These are phyloP conservation scores for Pyrus bretschneideri DNA, from an alignment of 306 rosid species.

Conservation along the genomic window DNA sequence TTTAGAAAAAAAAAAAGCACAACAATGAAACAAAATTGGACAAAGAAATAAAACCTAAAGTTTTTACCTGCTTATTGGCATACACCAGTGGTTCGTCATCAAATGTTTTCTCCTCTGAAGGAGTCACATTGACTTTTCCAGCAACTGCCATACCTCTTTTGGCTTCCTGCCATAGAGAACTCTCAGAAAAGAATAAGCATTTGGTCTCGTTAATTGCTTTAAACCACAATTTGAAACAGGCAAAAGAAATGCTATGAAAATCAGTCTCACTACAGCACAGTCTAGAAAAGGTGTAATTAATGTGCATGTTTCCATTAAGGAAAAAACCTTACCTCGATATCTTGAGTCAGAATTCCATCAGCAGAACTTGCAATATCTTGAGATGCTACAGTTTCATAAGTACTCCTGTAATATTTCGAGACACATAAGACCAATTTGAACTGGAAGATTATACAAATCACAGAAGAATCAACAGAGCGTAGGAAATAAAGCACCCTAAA, in stretches of 20 bases:
- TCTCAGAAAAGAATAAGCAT: constrained; percentile 12
- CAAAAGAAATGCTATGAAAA: not conserved
- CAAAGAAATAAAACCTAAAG: constrained; percentile 14
- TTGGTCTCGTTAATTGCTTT: not conserved
- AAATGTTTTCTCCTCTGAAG: constrained; percentile 60
- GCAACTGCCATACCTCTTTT: constrained; percentile 59
- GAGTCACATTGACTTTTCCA: constrained; percentile 59
- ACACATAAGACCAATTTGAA: constrained; percentile 16
- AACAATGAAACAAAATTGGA: not conserved
- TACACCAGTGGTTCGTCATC: constrained; percentile 73
- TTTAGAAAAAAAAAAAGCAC: not conserved
- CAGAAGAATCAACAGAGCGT: constrained; percentile 4
- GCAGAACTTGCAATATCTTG: constrained; percentile 39
- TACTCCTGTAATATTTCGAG: constrained; percentile 26
- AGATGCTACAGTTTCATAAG: constrained; percentile 52
- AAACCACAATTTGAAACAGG: not conserved
- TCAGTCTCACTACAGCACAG: not conserved
- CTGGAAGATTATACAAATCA: constrained; percentile 3
- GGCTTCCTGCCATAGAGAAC: constrained; percentile 52
- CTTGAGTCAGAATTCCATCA: constrained; percentile 56
- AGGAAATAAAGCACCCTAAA: constrained; percentile 9
- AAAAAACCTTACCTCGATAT: constrained; percentile 58
- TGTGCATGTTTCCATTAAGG: not conserved
- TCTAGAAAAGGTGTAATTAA: not conserved
- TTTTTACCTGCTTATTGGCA: constrained; percentile 82